Base-by-base conservation (phyloP, 2,329 filamentous ascomycete genomes). In the Ophioceras dolichostomum region DNA sequence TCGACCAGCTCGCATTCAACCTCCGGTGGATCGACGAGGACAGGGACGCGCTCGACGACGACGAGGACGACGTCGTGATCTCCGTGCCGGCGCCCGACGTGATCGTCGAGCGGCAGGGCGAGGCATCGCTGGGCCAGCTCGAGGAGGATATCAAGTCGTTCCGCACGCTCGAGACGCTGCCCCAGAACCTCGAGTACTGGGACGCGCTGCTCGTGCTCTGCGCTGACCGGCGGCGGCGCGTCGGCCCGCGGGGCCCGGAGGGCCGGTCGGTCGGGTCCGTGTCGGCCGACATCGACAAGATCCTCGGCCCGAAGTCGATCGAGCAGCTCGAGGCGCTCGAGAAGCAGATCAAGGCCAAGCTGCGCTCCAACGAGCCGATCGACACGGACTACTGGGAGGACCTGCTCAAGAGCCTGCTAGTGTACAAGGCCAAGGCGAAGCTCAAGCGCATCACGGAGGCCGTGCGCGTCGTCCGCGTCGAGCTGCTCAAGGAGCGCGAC, bases 341-440 rank as follows among this genome's bases (percentile, higher is more conserved):
- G 59, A 74, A 68, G 45, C 88, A 96, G 61, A 91, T 98, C 56
- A 78, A 77, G 54, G 67, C 70, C 13, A 98, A 98, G 62, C 65
- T 98, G 34, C 71, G 79, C 37, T 93, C 86, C 7, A 80, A 94
- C 53, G 88, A 95, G 52, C 79, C 84, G 28, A 89, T 98, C 46
- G 91, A 98, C 57, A 86, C 83, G 3, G 91, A 98, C 59, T 98
- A 96, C 57, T 98, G 91, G 91, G 86, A 94, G 54, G 85, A 94
- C 54, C 67, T 98, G 13, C 67, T 98, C 43, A 79, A 79, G 46
- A 93, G 80, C 53, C 64, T 98, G 44, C 68, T 83, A 6, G 77
- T 94, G 1, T 95, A 85, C 78, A 96, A 96, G 62, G 86, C 91
- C 24, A 87, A 84, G 56, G 86, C 87, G 2, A 86, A 81, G 55